Evolutionary conservation across 768 basidiomycete species (phyloP).

Genomic region (Cystofilobasidium bisporidii): DNA sequence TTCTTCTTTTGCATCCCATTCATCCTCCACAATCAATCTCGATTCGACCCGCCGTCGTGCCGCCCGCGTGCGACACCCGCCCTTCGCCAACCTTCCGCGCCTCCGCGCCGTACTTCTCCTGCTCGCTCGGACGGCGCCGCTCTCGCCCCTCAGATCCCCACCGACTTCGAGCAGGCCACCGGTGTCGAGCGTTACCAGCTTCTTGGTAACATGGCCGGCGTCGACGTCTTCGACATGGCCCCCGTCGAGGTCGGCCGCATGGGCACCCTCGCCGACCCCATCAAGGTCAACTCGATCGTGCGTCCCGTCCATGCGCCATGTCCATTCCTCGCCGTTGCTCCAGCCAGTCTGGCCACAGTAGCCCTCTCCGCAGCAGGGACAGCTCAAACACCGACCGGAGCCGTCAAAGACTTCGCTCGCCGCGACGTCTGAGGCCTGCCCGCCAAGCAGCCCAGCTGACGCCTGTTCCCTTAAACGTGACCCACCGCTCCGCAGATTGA

Average conservation of each 20-base stretch:
- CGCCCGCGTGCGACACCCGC: background rate
- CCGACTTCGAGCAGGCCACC: constrained; percentile 81
- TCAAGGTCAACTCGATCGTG: constrained; percentile 78
- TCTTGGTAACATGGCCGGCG: constrained; percentile 74
- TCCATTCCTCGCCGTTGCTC: background rate
- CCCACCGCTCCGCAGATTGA: constrained; percentile 48
- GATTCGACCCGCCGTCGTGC: no score
- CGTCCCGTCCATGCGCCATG: constrained; percentile 37
- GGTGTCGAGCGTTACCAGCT: constrained; percentile 94
- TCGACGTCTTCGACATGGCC: constrained; percentile 78
- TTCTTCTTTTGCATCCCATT: background rate
- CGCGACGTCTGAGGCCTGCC: no score
- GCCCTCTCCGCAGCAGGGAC: no score
- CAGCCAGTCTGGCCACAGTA: no score
- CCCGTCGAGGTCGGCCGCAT: constrained; percentile 74
- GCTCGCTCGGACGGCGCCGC: background rate
- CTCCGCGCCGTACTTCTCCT: background rate
- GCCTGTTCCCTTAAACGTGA: background rate
- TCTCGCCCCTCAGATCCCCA: constrained; percentile 57
- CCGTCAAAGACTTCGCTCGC: no score
- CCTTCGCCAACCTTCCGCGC: background rate
- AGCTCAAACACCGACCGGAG: no score
- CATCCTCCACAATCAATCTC: no score
- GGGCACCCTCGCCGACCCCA: constrained; percentile 78
- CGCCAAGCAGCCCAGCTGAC: background rate